A percentile compares a stretch with the other conserved stretches of the same genome.
phyloP scores from a whole-genome alignment of 2,329 filamentous ascomycete genomes.

The Fusarium sp. region DNA sequence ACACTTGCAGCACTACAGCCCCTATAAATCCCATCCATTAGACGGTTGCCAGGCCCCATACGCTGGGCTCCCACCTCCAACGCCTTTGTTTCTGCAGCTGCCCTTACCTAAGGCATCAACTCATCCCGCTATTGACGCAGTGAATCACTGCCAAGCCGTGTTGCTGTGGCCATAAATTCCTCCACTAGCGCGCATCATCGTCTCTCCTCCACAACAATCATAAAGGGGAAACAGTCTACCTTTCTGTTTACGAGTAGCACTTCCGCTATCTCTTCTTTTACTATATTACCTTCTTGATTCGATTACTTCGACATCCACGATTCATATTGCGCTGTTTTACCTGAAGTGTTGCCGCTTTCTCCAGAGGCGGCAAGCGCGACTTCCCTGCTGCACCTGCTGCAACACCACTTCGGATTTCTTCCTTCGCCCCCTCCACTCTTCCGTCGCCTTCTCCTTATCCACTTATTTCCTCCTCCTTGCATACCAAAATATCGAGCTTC shows the following conservation, averaged over 20 bases:
- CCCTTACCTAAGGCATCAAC: background rate
- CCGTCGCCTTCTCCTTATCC: background rate
- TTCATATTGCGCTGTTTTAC: background rate
- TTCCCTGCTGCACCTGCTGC: background rate
- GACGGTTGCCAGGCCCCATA: background rate
- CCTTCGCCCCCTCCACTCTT: background rate
- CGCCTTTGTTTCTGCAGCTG: background rate
- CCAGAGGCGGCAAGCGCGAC: background rate
- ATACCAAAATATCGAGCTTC: background rate
- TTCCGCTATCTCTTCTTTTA: background rate
- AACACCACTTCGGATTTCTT: background rate
- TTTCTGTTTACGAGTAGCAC: background rate
- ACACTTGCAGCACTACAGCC: background rate
- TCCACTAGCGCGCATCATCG: background rate
- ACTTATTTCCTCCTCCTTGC: background rate
- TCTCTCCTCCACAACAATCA: background rate
- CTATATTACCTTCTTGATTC: no score
- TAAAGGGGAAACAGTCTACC: background rate
- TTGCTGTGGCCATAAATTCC: constrained; percentile 19
- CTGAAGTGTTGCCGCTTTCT: background rate
- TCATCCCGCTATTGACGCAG: background rate
- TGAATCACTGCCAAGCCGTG: background rate
- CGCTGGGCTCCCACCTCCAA: background rate
- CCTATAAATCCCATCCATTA: background rate
- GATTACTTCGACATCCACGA: background rate